Evolutionary conservation across 2,329 filamentous ascomycete species (phyloP).

Genomic region (Orbilia quercus): DNA sequence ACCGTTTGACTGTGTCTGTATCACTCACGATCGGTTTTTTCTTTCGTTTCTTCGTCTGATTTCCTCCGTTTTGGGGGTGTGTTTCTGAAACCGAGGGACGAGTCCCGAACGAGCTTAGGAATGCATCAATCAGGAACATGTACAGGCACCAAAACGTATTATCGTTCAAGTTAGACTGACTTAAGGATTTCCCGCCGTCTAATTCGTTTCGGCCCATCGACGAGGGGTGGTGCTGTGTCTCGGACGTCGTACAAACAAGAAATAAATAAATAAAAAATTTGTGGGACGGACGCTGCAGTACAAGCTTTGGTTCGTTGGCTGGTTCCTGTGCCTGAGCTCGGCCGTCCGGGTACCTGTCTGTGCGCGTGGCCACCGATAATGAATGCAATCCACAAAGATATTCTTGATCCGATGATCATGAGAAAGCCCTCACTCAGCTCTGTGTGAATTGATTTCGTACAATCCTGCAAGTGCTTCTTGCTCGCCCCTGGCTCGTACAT

Average conservation of each 20-base stretch:
- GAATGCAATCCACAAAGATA: slow-evolving; percentile 13
- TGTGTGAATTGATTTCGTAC: not conserved
- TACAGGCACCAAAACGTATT: not conserved
- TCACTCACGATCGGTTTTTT: not conserved
- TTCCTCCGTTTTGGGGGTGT: not conserved
- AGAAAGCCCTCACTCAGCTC: not conserved
- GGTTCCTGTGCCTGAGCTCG: slow-evolving; percentile 46
- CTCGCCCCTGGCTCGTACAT: slow-evolving; percentile 28
- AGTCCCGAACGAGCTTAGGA: slow-evolving; percentile 7
- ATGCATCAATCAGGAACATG: not conserved
- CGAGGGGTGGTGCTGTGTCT: slow-evolving; percentile 9
- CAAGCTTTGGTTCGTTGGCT: not conserved
- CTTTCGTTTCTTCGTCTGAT: not conserved
- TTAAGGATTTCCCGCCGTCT: not conserved
- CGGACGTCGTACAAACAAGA: slow-evolving; percentile 36
- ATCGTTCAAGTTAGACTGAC: not conserved
- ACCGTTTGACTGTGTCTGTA: not conserved
- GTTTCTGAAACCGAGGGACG: slow-evolving; percentile 4
- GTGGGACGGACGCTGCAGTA: slow-evolving; percentile 9
- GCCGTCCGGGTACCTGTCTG: slow-evolving; percentile 55
- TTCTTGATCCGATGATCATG: slow-evolving; percentile 48
- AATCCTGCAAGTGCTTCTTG: slow-evolving; percentile 9
- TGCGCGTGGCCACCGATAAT: slow-evolving; percentile 34
- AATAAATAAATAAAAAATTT: slow-evolving; percentile 19
- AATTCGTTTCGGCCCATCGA: slow-evolving; percentile 8